A percentile compares a stretch with the other conserved stretches of the same genome.
These are phyloP conservation scores for Ceratocystis variospora DNA, from an alignment of 2,329 filamentous ascomycete species.

Conservation along the genomic window DNA sequence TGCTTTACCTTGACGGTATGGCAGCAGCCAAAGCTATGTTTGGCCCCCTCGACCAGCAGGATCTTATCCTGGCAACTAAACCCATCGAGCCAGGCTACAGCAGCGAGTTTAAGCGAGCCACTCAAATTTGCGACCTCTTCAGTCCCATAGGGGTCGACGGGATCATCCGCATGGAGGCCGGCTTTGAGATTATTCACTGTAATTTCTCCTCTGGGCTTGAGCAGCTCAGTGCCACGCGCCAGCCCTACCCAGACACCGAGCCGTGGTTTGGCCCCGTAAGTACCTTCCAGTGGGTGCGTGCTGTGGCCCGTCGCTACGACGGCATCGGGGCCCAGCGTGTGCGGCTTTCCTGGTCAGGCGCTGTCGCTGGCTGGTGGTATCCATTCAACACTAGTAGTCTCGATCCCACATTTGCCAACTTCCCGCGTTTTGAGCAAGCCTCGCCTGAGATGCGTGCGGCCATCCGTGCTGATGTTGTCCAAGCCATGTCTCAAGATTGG, in stretches of 20 bases:
- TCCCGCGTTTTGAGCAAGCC: slow-evolving; percentile 26
- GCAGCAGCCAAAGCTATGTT: slow-evolving; percentile 50
- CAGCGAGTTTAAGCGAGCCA: slow-evolving; percentile 38
- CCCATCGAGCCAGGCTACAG: slow-evolving; percentile 8
- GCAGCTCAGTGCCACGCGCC: slow-evolving; percentile 26
- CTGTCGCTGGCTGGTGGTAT: slow-evolving; percentile 40
- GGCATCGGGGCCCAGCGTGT: slow-evolving; percentile 32
- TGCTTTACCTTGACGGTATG: slow-evolving; percentile 59
- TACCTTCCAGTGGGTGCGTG: slow-evolving; percentile 31
- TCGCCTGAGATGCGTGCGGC: slow-evolving; percentile 25
- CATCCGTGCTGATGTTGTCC: slow-evolving; percentile 33
- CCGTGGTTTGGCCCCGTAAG: slow-evolving; percentile 22
- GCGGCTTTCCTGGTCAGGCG: slow-evolving; percentile 35
- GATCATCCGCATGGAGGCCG: slow-evolving; percentile 52
- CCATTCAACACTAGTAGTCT: slow-evolving; percentile 37
- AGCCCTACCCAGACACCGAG: slow-evolving; percentile 22
- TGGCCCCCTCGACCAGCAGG: slow-evolving; percentile 56
- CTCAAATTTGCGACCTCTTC: slow-evolving; percentile 41
- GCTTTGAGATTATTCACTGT: slow-evolving; percentile 58
- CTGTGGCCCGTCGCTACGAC: slow-evolving; percentile 33
- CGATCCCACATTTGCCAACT: slow-evolving; percentile 25
- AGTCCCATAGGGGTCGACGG: slow-evolving; percentile 46
- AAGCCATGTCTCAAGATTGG: slow-evolving; percentile 23
- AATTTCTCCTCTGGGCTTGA: slow-evolving; percentile 38
- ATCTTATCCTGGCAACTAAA: slow-evolving; percentile 41